Conservation (phyloP, 306 rosid genomes). For the Purshia tridentata region DNA sequence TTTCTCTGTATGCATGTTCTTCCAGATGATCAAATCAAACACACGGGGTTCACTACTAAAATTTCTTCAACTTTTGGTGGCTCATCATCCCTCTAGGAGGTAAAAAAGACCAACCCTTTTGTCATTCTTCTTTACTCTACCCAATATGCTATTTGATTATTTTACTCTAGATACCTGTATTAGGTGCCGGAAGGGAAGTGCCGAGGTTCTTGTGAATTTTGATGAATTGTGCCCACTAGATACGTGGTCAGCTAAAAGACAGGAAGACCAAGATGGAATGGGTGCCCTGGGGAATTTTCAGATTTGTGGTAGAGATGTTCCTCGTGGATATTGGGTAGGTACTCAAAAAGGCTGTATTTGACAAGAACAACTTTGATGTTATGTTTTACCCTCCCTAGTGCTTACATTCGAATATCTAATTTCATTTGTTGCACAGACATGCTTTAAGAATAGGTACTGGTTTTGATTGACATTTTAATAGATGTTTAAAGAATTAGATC, state of each 20-base stretch:
- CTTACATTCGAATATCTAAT: no score
- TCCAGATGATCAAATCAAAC: constrained; percentile 79
- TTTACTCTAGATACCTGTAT: constrained; percentile 29
- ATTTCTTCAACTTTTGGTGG: constrained; percentile 85
- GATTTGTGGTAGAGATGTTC: constrained; percentile 89
- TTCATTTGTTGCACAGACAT: no score
- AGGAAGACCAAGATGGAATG: constrained; percentile 44
- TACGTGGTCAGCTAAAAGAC: constrained; percentile 34
- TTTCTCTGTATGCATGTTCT: constrained; percentile 23
- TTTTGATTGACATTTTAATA: no score
- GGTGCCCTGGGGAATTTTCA: constrained; percentile 42
- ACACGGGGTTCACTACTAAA: constrained; percentile 76
- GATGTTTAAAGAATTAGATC: no score
- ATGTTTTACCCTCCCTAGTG: no score
- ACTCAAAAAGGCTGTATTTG: constrained; percentile 21
- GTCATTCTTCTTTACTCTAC: constrained; percentile 24
- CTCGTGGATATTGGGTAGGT: constrained; percentile 97
- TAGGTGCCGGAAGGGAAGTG: constrained; percentile 95
- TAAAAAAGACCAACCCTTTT: constrained; percentile 23
- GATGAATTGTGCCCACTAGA: constrained; percentile 73
- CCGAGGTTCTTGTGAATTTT: constrained; percentile 81
- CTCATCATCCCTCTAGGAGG: constrained; percentile 96
- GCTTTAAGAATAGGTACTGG: no score
- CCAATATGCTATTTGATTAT: constrained; percentile 13
- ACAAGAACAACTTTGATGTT: neutral